Conservation (phyloP, 257 asterid genomes). For the Lithospermum erythrorhizon region DNA sequence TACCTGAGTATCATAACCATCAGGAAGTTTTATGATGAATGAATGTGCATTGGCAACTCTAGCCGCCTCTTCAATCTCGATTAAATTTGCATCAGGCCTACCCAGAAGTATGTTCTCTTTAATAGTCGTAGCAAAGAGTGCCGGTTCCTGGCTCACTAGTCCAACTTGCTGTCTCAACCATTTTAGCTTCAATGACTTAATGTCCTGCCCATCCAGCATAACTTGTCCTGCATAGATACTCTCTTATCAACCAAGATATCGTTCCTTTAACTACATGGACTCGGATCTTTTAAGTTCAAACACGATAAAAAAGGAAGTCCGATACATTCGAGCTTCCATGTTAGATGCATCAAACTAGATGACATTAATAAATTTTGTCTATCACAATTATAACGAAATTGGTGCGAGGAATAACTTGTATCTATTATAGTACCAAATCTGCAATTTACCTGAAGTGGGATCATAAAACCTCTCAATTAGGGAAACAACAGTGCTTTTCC, state of each 20-base stretch:
- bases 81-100: constrained; percentile 48
- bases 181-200: constrained; percentile 51
- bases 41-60: constrained; percentile 82
- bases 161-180: constrained; percentile 88
- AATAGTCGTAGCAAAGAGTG: constrained; percentile 72
- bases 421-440: neutral
- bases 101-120: constrained; percentile 78
- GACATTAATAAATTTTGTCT: constrained; percentile 1
- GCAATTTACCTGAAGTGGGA: constrained; percentile 58
- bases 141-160: constrained; percentile 91
- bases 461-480: constrained; percentile 89
- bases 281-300: neutral
- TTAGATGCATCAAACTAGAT: neutral
- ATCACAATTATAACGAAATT: neutral
- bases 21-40: constrained; percentile 66
- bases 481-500: constrained; percentile 86
- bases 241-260: constrained; percentile 20
- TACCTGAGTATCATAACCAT: constrained; percentile 81
- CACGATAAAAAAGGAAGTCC: too few relatives aligned
- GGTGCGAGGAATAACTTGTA: neutral
- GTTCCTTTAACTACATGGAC: constrained; percentile 11
- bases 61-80: constrained; percentile 74
- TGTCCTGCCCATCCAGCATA: constrained; percentile 64
- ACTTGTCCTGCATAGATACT: constrained; percentile 52
- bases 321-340: neutral